Base-by-base conservation (phyloP, 2,329 filamentous ascomycete species). In the Alternaria hordeiaustralica region DNA sequence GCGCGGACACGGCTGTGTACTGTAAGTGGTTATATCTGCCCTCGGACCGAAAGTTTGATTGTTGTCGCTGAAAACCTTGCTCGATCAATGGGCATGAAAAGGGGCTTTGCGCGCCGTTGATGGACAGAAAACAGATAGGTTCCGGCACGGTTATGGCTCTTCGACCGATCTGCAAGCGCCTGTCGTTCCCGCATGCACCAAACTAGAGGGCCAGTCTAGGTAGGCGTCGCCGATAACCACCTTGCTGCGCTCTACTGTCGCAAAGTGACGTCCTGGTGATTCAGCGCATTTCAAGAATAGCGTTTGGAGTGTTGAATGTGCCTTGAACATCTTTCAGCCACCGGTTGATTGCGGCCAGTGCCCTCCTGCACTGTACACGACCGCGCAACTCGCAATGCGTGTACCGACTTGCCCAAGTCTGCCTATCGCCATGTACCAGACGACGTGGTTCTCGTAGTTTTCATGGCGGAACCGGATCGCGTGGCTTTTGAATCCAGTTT, bases 11-110 rank as follows among this genome's bases (percentile, higher is more conserved):
- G 30, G 30, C 49, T 53, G 33, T 30, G 28, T 41, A 62, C 25
- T 30, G 28, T 41, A 62, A 23, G 57, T 49, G 15, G 43, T 43
- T 21, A 47, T 15, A 21, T 53, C 30, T 50, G 28, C 15, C 26
- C 44, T 58, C 46, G 46, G 54, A 44, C 54, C 55, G 60, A 61
- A n/a, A 33, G 28, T 11, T 28, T 46, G 26, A 41, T 26, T 50
- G 60, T 53, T n/a, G 20, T 53, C 30, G 30, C 33, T 53, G 30
- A 36, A 21, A 53, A 53, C 33, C 33, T 23, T 53, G 47, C 41
- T 49, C 41, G 23, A 41, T 18, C n/a, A 25, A 15, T 21, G n/a
- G 30, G 30, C 41, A n/a, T n/a, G 15, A 46, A 55, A 44, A 57
- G 56, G 56, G 49, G 28, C 28, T 30, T 44, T 26, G 47, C 33